Evolutionary conservation across 2,329 filamentous ascomycete species (phyloP).

Genomic region (Stachybotrys chartarum): DNA sequence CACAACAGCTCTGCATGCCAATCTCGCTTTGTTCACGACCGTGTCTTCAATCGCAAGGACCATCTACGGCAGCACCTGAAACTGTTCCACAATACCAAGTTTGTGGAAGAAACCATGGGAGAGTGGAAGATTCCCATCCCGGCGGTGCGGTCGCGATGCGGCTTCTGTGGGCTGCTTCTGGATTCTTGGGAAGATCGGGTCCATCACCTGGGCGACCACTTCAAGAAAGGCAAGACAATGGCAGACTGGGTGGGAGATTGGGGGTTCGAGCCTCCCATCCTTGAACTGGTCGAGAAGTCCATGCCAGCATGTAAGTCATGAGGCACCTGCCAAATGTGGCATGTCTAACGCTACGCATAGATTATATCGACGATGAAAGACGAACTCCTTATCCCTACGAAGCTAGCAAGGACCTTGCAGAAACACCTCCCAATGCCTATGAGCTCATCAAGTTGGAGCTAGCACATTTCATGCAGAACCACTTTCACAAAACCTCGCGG

Average conservation of each 20-base stretch:
- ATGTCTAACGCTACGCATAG: conserved; percentile 3
- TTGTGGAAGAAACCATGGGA: conserved; percentile 8
- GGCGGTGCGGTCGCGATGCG: conserved; percentile 28
- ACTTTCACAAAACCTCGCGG: conserved; percentile 5
- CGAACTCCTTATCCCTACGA: conserved; percentile 10
- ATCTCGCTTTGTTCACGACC: conserved; percentile 37
- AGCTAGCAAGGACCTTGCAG: conserved; percentile 8
- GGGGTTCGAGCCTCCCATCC: conserved; percentile 29
- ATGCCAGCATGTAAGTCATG: conserved; percentile 29
- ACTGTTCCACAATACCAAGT: conserved; percentile 34
- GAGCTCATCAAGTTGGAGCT: conserved; percentile 13
- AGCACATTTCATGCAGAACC: conserved; percentile 11
- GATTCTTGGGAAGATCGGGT: conserved; percentile 26
- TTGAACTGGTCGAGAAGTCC: conserved; percentile 31
- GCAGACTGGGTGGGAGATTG: conserved; percentile 34
- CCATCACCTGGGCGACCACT: conserved; percentile 32
- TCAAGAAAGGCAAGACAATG: conserved; percentile 32
- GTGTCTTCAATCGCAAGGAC: conserved; percentile 35
- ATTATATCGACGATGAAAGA: conserved; percentile 12
- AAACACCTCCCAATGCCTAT: conserved; percentile 12
- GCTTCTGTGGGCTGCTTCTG: conserved; percentile 28
- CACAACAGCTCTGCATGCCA: conserved; percentile 38
- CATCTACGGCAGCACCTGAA: conserved; percentile 34
- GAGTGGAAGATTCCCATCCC: conserved; percentile 30
- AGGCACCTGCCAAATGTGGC: neutral